phyloP scores from a whole-genome alignment of 257 asterid species.

The Nicotiana benthamiana region DNA sequence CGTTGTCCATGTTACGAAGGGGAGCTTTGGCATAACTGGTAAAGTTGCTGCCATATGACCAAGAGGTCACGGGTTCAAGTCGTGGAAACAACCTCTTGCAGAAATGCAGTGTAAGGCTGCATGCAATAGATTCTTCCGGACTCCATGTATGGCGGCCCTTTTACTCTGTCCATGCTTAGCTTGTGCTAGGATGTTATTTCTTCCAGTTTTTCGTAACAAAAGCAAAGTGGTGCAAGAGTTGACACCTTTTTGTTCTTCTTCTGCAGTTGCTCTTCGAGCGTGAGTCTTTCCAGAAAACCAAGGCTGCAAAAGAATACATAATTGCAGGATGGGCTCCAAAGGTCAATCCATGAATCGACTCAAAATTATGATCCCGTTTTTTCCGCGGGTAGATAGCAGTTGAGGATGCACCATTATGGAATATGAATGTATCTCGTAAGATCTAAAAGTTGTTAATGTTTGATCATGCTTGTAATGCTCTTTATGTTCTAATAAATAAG shows the following conservation, averaged over 20 bases:
- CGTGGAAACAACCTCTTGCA: too few species aligned
- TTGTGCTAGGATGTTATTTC: neutral
- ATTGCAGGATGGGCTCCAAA: conserved; percentile 76
- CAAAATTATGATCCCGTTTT: neutral
- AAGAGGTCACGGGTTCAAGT: too few species aligned
- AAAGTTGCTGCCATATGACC: too few species aligned
- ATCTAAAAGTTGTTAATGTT: neutral
- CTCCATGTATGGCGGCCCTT: too few species aligned
- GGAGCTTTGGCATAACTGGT: too few species aligned
- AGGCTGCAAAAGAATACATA: conserved; percentile 47
- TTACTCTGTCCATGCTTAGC: too few species aligned
- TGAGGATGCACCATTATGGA: neutral
- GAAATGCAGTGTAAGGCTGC: too few species aligned
- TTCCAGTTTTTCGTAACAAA: neutral
- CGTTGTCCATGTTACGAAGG: too few species aligned
- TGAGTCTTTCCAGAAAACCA: conserved; percentile 66
- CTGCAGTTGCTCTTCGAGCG: conserved; percentile 47
- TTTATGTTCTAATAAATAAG: neutral
- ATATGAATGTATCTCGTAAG: neutral
- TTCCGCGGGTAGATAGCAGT: neutral
- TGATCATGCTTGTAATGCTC: neutral
- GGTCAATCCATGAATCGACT: conserved; percentile 41
- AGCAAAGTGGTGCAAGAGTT: neutral
- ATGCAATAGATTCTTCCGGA: too few species aligned
- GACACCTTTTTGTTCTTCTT: neutral